These are phyloP conservation scores for Paracoccidioides lutzii DNA, from an alignment of 2,329 filamentous ascomycete genomes.

Conservation along the genomic window DNA sequence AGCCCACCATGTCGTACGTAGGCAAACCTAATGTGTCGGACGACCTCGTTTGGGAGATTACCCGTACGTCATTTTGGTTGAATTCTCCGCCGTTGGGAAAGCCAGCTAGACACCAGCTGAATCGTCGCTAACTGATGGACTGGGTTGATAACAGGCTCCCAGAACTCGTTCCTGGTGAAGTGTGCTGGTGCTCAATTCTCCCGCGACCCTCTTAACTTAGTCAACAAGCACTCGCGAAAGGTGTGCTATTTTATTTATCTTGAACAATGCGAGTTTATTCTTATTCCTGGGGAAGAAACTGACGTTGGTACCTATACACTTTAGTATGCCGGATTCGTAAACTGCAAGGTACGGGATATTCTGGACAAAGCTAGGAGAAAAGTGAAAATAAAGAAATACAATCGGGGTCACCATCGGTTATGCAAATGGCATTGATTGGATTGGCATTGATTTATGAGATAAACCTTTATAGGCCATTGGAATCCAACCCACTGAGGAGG, in stretches of 20 bases:
- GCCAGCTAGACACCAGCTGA: no score
- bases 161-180: slow-evolving; percentile 90
- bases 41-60: slow-evolving; percentile 89
- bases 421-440: background rate
- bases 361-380: background rate
- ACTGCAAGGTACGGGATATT: slow-evolving; percentile 62
- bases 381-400: background rate
- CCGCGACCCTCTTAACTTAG: slow-evolving; percentile 84
- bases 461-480: slow-evolving; percentile 58
- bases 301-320: slow-evolving; percentile 1
- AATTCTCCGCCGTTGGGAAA: no score
- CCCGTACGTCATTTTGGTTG: slow-evolving; percentile 57
- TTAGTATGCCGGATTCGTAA: slow-evolving; percentile 83
- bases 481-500: slow-evolving; percentile 61
- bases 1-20: slow-evolving; percentile 31
- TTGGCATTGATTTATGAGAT: background rate
- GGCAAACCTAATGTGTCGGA: slow-evolving; percentile 63
- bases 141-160: slow-evolving; percentile 48
- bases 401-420: background rate
- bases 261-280: no score
- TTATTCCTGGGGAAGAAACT: background rate
- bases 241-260: slow-evolving; percentile 31
- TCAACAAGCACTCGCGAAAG: slow-evolving; percentile 85
- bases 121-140: background rate
- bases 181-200: slow-evolving; percentile 83